Percentiles rank a stretch among this genome's conserved stretches.
Evolutionary conservation across 2,329 filamentous ascomycete species (phyloP).

Genomic region (Pseudogymnoascus sp.): DNA sequence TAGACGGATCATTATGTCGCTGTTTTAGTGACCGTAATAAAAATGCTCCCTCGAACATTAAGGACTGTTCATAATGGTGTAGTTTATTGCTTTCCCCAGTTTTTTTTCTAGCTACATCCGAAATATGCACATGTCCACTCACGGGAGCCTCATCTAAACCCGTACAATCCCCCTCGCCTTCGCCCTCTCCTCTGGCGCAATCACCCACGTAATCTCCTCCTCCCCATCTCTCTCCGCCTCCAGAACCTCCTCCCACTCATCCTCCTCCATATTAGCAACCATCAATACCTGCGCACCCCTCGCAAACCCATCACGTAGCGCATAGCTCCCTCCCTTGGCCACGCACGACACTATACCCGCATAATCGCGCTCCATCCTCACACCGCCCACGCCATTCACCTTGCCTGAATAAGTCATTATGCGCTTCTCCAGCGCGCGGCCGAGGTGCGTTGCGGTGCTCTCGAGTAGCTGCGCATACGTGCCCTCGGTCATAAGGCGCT

Average conservation of each 20-base stretch:
- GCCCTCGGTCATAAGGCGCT: conserved; percentile 69
- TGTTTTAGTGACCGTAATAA: neutral
- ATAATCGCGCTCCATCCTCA: conserved; percentile 77
- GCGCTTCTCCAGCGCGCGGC: conserved; percentile 75
- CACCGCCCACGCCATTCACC: conserved; percentile 71
- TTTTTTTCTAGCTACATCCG: neutral
- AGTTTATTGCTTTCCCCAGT: neutral
- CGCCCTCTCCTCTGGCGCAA: conserved; percentile 65
- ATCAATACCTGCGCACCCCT: conserved; percentile 73
- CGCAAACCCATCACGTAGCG: conserved; percentile 66
- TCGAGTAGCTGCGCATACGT: conserved; percentile 72
- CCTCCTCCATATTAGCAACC: conserved; percentile 89
- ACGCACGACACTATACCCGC: conserved; percentile 63
- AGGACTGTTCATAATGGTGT: neutral
- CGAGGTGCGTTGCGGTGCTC: conserved; percentile 64
- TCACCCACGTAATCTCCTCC: conserved; percentile 61
- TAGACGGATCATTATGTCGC: neutral
- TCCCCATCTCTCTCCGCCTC: conserved; percentile 42
- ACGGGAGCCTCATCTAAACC: neutral
- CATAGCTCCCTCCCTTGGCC: conserved; percentile 62
- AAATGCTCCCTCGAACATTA: neutral
- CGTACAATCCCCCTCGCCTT: conserved; percentile 62
- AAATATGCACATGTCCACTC: neutral
- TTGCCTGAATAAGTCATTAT: conserved; percentile 70
- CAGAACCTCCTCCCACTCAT: conserved; percentile 79